Percentiles rank a stretch among this genome's conserved stretches.
Evolutionary conservation across 257 asterid genomes (phyloP).

Genomic region (Osmanthus fragrans): DNA sequence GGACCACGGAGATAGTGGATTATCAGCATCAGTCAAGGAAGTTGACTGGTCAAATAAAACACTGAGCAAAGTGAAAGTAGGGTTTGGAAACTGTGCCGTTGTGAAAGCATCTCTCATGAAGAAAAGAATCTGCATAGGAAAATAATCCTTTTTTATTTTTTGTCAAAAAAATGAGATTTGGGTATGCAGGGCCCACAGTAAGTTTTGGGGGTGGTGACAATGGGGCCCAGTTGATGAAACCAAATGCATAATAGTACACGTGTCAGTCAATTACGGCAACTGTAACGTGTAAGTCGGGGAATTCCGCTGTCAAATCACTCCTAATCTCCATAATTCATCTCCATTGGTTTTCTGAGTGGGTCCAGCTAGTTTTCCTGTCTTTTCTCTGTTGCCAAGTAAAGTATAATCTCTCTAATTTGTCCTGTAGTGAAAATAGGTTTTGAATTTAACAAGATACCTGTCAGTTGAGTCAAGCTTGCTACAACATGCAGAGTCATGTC

Average conservation of each 20-base stretch:
- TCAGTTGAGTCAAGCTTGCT: too few species aligned
- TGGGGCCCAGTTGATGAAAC: not conserved
- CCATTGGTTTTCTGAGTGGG: not conserved
- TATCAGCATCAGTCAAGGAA: not conserved
- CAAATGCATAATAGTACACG: not conserved
- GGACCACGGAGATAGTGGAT: not conserved
- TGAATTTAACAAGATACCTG: too few species aligned
- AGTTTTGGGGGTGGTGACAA: too few species aligned
- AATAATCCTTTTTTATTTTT: too few species aligned
- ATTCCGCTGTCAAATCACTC: not conserved
- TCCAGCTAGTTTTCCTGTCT: not conserved
- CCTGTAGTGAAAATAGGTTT: too few species aligned
- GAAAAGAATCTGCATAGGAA: not conserved
- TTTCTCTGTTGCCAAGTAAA: not conserved
- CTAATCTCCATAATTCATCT: too few species aligned
- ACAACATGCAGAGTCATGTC: too few species aligned
- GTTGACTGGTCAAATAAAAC: not conserved
- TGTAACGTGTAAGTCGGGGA: not conserved
- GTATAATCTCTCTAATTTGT: too few species aligned
- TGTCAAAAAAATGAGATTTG: too few species aligned
- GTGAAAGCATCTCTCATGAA: not conserved
- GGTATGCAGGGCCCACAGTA: too few species aligned
- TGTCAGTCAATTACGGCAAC: not conserved
- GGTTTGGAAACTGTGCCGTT: not conserved
- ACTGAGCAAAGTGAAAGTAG: slow-evolving; percentile 1